Conservation (phyloP, 345 rosid species). For the Moricandia arvensis region DNA sequence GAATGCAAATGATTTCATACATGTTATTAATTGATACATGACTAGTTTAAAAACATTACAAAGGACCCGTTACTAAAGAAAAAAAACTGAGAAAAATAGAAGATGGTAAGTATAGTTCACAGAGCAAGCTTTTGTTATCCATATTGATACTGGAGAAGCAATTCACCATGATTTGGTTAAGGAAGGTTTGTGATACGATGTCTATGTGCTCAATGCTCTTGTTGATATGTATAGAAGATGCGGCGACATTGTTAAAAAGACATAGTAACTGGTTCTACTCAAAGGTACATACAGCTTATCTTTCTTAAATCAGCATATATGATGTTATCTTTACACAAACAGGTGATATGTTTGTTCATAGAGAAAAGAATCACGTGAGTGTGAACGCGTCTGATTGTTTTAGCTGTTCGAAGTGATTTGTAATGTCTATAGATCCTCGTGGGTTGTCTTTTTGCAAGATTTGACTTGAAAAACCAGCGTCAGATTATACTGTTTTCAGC, state of each 20-base stretch:
- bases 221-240: constrained; percentile 88
- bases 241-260: constrained; percentile 73
- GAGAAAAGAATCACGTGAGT: constrained; percentile 15
- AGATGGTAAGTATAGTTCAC: too few relatives aligned
- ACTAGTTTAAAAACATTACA: neutral
- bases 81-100: too few relatives aligned
- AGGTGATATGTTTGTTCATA: constrained; percentile 12
- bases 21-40: constrained; percentile 13
- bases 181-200: too few relatives aligned
- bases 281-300: neutral
- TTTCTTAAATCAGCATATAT: too few relatives aligned
- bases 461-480: constrained; percentile 7
- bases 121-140: too few relatives aligned
- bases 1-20: neutral
- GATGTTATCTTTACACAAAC: too few relatives aligned
- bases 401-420: constrained; percentile 14
- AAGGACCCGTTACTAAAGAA: too few relatives aligned
- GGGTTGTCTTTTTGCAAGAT: constrained; percentile 23
- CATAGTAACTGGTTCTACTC: too few relatives aligned
- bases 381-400: constrained; percentile 19
- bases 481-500: neutral
- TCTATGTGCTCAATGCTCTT: constrained; percentile 71
- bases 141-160: too few relatives aligned
- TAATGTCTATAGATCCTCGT: constrained; percentile 19
- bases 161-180: too few relatives aligned